Evolutionary conservation across 2,329 filamentous ascomycete genomes (phyloP), one percentile per base, ranked within the genome.

Genomic region (Colletotrichum neosansevieriae): DNA sequence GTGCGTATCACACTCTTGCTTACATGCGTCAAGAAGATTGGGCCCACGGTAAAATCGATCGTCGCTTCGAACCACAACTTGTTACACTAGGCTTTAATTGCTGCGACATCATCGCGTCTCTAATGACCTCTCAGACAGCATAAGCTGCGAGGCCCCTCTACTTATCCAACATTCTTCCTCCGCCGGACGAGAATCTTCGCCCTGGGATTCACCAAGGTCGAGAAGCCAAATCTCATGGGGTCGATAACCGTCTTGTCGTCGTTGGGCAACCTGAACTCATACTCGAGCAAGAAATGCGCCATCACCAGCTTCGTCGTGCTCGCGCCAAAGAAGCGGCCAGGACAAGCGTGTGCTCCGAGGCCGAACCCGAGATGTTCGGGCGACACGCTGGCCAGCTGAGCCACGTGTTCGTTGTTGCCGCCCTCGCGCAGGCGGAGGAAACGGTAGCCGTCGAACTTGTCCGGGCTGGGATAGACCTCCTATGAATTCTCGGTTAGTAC

Each of bases 261-360:
- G 3, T 76, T 71, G 62, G 76, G 75, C 9, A 83, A 73, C 47
- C 76, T 76, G 47, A 82, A 75, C 21, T 84, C 81, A 60, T 81
- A 84, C 67, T 77, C 75, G 50, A 82, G 74, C 15, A 84, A 71
- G 42, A 81, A 74, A 64, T 79, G 77, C 0, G 79, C 76, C 58
- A 84, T 71, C 49, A 82, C 73, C 69, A 83, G 75, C 75, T 85
- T 84, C 65, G 84, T 79, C 71, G 80, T 79, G 69, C 81, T 81
- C 36, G 77, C 74, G 15, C 82, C 82, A 69, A 85, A 83, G 75
- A 84, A 85, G 6, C 83, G 78, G 1, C 83, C 83, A 0, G 83
- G 83, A 57, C 83, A 85, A 1, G 83, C 82, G 70, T 84, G 81
- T 63, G 79, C 79, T 29, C 83, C 83, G 3, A 81, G 79, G 1